Evolutionary conservation across 345 rosid species (phyloP).

Genomic region (Rubroshorea leprosula): DNA sequence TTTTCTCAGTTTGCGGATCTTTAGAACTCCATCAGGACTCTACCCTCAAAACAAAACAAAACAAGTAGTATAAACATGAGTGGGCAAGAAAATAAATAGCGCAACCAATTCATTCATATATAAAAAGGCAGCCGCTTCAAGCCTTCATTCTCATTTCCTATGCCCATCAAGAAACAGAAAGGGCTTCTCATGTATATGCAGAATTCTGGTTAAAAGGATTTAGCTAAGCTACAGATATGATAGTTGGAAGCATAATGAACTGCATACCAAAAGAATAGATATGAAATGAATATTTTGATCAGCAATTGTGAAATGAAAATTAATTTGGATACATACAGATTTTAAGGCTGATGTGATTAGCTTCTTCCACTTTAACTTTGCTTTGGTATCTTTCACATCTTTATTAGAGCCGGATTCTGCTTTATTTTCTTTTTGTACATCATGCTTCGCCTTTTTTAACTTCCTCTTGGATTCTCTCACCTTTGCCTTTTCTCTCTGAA

Average conservation of each 20-base stretch:
- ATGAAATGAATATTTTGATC: too few species aligned
- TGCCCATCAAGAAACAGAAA: too few species aligned
- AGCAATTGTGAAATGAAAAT: background rate
- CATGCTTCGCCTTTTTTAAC: slow-evolving; percentile 36
- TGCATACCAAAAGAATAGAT: background rate
- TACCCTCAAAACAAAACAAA: slow-evolving; percentile 20
- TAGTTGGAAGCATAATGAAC: background rate
- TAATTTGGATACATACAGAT: slow-evolving; percentile 38
- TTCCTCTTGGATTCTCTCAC: slow-evolving; percentile 19
- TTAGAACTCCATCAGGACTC: slow-evolving; percentile 53
- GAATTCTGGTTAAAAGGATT: too few species aligned
- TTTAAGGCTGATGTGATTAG: slow-evolving; percentile 57
- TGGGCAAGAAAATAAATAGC: too few species aligned
- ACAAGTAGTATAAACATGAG: background rate
- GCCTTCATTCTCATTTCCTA: too few species aligned
- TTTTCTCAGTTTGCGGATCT: slow-evolving; percentile 64
- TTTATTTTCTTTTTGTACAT: slow-evolving; percentile 12
- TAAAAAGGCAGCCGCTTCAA: background rate
- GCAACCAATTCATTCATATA: too few species aligned
- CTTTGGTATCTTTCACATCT: slow-evolving; percentile 23
- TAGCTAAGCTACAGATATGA: too few species aligned
- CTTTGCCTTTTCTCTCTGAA: slow-evolving; percentile 18
- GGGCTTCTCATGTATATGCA: too few species aligned
- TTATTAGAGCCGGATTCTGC: slow-evolving; percentile 16
- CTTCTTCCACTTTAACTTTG: slow-evolving; percentile 80